Evolutionary conservation across 2,329 filamentous ascomycete species (phyloP).

Genomic region (Cercospora citrullina): DNA sequence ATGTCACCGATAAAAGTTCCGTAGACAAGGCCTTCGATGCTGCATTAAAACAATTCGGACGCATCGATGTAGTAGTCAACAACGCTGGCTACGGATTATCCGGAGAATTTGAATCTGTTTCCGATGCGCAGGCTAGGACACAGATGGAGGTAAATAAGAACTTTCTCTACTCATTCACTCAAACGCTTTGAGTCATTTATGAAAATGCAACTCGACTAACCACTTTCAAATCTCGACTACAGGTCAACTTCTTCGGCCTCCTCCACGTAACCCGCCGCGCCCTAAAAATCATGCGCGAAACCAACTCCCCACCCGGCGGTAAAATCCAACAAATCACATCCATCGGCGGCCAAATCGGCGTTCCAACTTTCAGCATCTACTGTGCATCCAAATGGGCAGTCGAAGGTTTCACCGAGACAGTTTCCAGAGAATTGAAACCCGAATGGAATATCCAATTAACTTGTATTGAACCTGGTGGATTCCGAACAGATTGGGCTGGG

Average conservation of each 20-base stretch:
- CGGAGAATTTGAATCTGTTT: constrained; percentile 56
- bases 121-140: constrained; percentile 50
- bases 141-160: constrained; percentile 50
- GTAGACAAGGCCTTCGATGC: constrained; percentile 50
- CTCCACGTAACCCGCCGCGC: constrained; percentile 54
- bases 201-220: no score
- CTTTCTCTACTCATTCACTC: no score
- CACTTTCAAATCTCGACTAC: no score
- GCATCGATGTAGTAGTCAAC: constrained; percentile 57
- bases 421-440: constrained; percentile 46
- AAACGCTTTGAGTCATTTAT: no score
- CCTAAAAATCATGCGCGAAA: constrained; percentile 48
- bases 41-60: constrained; percentile 52
- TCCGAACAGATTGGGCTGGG: constrained; percentile 51
- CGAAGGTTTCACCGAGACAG: constrained; percentile 50
- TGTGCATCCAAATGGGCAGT: constrained; percentile 50
- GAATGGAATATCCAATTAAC: constrained; percentile 51
- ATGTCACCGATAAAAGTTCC: constrained; percentile 50
- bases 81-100: constrained; percentile 61
- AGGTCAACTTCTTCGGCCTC: constrained; percentile 60
- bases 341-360: constrained; percentile 51
- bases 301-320: constrained; percentile 50
- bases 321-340: constrained; percentile 58
- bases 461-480: constrained; percentile 49
- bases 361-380: constrained; percentile 46